Percentiles rank a stretch among this genome's conserved stretches.
phyloP scores from a whole-genome alignment of 2,329 filamentous ascomycete species.

The Plenodomus biglobosus region DNA sequence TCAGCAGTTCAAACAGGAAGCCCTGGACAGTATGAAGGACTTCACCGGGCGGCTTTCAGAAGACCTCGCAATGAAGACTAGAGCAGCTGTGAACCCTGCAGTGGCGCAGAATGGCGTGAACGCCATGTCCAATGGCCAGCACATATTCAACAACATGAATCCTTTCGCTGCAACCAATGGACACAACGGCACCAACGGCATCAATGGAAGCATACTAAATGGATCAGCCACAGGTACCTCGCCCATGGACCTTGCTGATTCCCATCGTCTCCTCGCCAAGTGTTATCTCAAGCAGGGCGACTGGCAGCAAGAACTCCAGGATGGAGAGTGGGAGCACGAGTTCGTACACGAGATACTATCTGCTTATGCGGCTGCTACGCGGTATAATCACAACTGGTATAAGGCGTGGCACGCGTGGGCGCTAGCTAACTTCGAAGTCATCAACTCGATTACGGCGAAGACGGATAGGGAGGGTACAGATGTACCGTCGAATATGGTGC shows the following conservation, averaged over 20 bases:
- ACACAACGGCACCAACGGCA: constrained; percentile 53
- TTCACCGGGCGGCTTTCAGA: constrained; percentile 63
- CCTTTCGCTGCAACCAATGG: constrained; percentile 50
- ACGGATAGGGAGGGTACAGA: constrained; percentile 61
- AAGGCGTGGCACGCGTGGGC: constrained; percentile 99
- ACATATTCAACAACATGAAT: constrained; percentile 38
- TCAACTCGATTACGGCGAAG: constrained; percentile 74
- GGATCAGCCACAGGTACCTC: constrained; percentile 29
- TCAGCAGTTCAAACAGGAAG: constrained; percentile 39
- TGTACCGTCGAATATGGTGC: constrained; percentile 67
- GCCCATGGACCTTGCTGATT: constrained; percentile 53
- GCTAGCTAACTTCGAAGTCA: constrained; percentile 96
- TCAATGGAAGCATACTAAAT: constrained; percentile 38
- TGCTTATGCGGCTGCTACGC: constrained; percentile 90
- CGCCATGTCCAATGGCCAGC: constrained; percentile 47
- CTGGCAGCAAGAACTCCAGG: constrained; percentile 85
- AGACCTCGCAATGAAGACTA: constrained; percentile 53
- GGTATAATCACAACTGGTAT: constrained; percentile 94
- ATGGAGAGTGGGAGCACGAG: constrained; percentile 84
- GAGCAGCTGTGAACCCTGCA: constrained; percentile 41
- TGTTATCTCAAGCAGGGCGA: constrained; percentile 96
- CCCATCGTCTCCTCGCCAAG: constrained; percentile 77
- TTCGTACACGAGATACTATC: constrained; percentile 84
- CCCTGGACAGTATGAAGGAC: constrained; percentile 61
- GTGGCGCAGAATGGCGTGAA: constrained; percentile 43